Evolutionary conservation across 2,329 filamentous ascomycete genomes (phyloP).

Genomic region (Nigrograna mackinnonii): DNA sequence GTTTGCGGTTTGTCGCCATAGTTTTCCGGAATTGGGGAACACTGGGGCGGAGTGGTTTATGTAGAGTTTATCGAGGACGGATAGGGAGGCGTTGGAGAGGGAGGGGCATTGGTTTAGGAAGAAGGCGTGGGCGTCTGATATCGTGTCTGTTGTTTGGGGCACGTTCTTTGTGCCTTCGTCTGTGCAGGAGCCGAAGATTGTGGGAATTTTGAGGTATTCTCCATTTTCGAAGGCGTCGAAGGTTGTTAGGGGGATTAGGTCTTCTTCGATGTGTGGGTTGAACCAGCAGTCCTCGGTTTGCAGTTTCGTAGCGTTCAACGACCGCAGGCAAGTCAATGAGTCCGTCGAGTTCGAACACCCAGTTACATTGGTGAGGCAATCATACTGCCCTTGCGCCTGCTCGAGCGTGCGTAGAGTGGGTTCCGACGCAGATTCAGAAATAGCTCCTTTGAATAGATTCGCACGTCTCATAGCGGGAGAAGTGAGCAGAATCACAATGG

Average conservation of each 20-base stretch:
- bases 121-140: slow-evolving; percentile 57
- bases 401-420: slow-evolving; percentile 50
- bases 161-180: slow-evolving; percentile 69
- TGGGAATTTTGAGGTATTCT: slow-evolving; percentile 56
- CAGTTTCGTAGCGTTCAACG: slow-evolving; percentile 46
- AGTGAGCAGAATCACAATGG: slow-evolving; percentile 23
- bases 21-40: slow-evolving; percentile 55
- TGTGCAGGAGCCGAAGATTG: slow-evolving; percentile 59
- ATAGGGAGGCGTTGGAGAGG: slow-evolving; percentile 56
- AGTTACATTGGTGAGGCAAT: slow-evolving; percentile 54
- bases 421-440: slow-evolving; percentile 59
- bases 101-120: slow-evolving; percentile 62
- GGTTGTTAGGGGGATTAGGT: slow-evolving; percentile 56
- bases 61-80: slow-evolving; percentile 59
- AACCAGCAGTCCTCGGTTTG: slow-evolving; percentile 49
- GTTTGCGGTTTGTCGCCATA: slow-evolving; percentile 62
- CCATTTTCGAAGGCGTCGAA: slow-evolving; percentile 53
- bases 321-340: slow-evolving; percentile 52
- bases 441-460: slow-evolving; percentile 56
- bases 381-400: slow-evolving; percentile 56
- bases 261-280: slow-evolving; percentile 54
- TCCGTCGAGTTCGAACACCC: slow-evolving; percentile 30
- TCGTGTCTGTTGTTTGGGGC: slow-evolving; percentile 52
- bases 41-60: slow-evolving; percentile 42
- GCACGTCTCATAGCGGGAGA: slow-evolving; percentile 54